Evolutionary conservation across 1,139 yeast species (phyloP), one percentile per base, ranked within the genome.

Genomic region (Pichia sp.): DNA sequence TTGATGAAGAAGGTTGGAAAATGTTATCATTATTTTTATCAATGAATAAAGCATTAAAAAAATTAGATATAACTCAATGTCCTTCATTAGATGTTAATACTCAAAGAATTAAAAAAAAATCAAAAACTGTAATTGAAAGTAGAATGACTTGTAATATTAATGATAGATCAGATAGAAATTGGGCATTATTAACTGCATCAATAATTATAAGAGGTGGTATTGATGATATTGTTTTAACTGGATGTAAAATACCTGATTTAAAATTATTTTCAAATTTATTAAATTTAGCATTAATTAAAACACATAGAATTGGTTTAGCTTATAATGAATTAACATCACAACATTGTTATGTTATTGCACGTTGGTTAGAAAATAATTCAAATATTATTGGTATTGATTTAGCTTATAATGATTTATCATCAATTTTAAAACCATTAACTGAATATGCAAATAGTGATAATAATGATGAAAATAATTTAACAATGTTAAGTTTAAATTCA

Each of bases 181-280:
- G 94, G 94, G 69, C 81, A 24, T 63, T 83, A 37, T 68, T 84
- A 51, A 79, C 81, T 4, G 90, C 89, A 1, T 73, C 89, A 0
- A 59, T 84, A 11, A 76, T 82, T 12, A 78, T 80, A 2, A 68
- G 87, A 51, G 82, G 81, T 31, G 90, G 90, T 28, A 69, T 84
- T n/a, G 87, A 80, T 46, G 90, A 82, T 55, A 63, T 84, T 46
- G 74, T 83, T 32, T 61, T 84, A 43, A 80, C 83, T 12, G 92
- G 94, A 26, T 84, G 90, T 51, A 78, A 83, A 53, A 80, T 84
- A 54, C 66, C 71, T 4, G 78, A 76, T 49, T 56, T 74, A 35
- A 68, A 65, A 7, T 70, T 77, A 30, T 82, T 84, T 57, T 75
- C 73, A 46, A 73, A 74, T 46, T 71, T 84, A 46, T 66, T 83